phyloP scores from a whole-genome alignment of 2,329 filamentous ascomycete species.

The Zasmidium cellare region DNA sequence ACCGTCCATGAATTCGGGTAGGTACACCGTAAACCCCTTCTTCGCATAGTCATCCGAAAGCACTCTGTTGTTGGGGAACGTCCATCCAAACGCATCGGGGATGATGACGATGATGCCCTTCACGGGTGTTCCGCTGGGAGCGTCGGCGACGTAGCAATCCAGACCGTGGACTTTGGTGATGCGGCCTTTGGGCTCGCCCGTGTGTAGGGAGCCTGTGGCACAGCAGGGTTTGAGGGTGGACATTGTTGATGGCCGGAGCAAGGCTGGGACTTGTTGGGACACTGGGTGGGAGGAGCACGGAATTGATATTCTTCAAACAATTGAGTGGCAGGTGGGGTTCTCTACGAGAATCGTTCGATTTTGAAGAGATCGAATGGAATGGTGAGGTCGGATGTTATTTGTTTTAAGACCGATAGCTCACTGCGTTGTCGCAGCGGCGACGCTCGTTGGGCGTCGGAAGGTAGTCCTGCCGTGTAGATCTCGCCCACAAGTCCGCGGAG shows the following conservation, averaged over 20 bases:
- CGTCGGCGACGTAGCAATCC: conserved; percentile 39
- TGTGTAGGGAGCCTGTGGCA: conserved; percentile 39
- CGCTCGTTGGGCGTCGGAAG: too few species aligned
- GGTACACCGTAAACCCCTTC: conserved; percentile 31
- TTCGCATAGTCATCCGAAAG: conserved; percentile 39
- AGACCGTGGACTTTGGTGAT: conserved; percentile 38
- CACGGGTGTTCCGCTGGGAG: conserved; percentile 27
- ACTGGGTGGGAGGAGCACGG: too few species aligned
- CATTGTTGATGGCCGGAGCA: conserved; percentile 10
- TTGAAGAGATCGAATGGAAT: too few species aligned
- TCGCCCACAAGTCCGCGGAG: too few species aligned
- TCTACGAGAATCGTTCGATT: too few species aligned
- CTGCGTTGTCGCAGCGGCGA: too few species aligned
- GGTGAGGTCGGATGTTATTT: too few species aligned
- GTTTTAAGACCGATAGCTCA: too few species aligned
- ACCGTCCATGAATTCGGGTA: conserved; percentile 42
- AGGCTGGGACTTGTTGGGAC: too few species aligned
- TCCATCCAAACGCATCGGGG: conserved; percentile 41
- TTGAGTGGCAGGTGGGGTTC: too few species aligned
- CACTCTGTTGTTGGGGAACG: conserved; percentile 38
- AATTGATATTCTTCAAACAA: too few species aligned
- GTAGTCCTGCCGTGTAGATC: too few species aligned
- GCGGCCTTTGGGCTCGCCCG: conserved; percentile 36
- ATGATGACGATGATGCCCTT: conserved; percentile 40
- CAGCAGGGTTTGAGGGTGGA: conserved; percentile 35